Evolutionary conservation across 2,329 filamentous ascomycete species (phyloP).

Genomic region (Calycina marina): DNA sequence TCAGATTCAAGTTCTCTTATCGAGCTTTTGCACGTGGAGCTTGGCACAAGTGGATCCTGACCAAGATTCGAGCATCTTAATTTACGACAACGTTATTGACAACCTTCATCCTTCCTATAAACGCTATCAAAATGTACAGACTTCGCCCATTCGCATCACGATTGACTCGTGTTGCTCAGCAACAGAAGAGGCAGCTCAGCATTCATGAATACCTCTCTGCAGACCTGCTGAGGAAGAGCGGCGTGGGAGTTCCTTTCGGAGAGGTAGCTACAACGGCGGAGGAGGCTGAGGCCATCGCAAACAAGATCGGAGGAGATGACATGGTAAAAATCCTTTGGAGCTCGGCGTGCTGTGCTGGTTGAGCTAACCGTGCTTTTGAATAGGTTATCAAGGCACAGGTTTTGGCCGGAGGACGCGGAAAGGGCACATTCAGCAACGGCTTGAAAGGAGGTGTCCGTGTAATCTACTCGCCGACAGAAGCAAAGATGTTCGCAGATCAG

Average conservation of each 20-base stretch:
- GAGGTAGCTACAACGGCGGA: slow-evolving; percentile 67
- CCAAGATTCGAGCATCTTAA: too few species aligned
- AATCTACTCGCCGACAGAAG: slow-evolving; percentile 94
- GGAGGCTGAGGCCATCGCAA: slow-evolving; percentile 85
- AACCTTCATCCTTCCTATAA: not conserved
- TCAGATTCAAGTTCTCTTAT: too few species aligned
- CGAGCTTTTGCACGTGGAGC: too few species aligned
- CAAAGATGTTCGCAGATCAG: slow-evolving; percentile 94
- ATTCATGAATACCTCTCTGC: slow-evolving; percentile 98
- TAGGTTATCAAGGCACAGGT: slow-evolving; percentile 86
- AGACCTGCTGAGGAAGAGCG: slow-evolving; percentile 86
- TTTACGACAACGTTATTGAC: not conserved
- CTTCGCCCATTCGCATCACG: slow-evolving; percentile 26
- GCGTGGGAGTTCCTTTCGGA: slow-evolving; percentile 83
- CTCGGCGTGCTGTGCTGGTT: not conserved
- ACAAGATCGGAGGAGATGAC: slow-evolving; percentile 82
- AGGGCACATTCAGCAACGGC: slow-evolving; percentile 95
- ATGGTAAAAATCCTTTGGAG: slow-evolving; percentile 46
- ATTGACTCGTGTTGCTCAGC: slow-evolving; percentile 43
- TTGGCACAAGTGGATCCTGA: too few species aligned
- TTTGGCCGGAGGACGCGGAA: slow-evolving; percentile 91
- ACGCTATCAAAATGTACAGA: not conserved
- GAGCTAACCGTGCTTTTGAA: not conserved
- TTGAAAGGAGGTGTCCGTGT: slow-evolving; percentile 97
- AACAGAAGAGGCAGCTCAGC: slow-evolving; percentile 79